A percentile compares a stretch with the other conserved stretches of the same genome.
These are phyloP conservation scores for Fusarium stilboides DNA, from an alignment of 2,329 filamentous ascomycete genomes.

Conservation along the genomic window DNA sequence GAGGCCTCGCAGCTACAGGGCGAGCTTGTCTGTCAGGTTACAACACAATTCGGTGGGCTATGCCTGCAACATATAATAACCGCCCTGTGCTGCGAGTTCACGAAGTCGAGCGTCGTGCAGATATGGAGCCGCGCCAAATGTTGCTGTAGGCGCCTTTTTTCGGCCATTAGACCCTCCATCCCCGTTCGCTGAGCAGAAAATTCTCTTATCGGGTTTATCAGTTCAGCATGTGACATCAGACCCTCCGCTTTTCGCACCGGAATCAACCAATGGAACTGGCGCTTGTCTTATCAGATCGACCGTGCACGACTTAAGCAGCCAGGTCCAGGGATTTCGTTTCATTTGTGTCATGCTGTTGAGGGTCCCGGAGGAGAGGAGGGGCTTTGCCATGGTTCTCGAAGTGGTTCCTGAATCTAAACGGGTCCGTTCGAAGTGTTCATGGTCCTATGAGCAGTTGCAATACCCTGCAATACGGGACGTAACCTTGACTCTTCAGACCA, in stretches of 20 bases:
- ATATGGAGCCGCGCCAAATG: slow-evolving; percentile 25
- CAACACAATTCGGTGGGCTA: slow-evolving; percentile 25
- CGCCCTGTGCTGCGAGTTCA: slow-evolving; percentile 43
- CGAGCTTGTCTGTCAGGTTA: slow-evolving; percentile 28
- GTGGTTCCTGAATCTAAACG: slow-evolving; percentile 13
- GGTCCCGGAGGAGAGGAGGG: slow-evolving; percentile 17
- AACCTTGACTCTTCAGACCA: slow-evolving; percentile 19
- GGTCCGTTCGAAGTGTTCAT: slow-evolving; percentile 19
- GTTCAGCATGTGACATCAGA: slow-evolving; percentile 49
- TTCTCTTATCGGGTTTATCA: slow-evolving; percentile 45
- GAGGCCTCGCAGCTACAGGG: slow-evolving; percentile 44
- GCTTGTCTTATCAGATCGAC: slow-evolving; percentile 47
- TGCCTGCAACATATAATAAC: slow-evolving; percentile 32
- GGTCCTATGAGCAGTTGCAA: slow-evolving; percentile 8
- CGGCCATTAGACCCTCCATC: slow-evolving; percentile 9
- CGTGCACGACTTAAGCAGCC: slow-evolving; percentile 31
- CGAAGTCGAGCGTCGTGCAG: slow-evolving; percentile 17
- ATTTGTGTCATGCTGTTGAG: slow-evolving; percentile 18
- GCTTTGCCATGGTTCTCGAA: slow-evolving; percentile 13
- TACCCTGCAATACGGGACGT: slow-evolving; percentile 24
- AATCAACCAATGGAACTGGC: slow-evolving; percentile 22
- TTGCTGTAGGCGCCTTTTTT: slow-evolving; percentile 24
- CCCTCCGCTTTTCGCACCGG: slow-evolving; percentile 11
- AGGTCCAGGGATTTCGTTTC: slow-evolving; percentile 21
- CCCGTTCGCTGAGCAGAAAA: slow-evolving; percentile 40